Base-by-base conservation (phyloP, 164 flowering plant genomes). In the Annona cherimola region DNA sequence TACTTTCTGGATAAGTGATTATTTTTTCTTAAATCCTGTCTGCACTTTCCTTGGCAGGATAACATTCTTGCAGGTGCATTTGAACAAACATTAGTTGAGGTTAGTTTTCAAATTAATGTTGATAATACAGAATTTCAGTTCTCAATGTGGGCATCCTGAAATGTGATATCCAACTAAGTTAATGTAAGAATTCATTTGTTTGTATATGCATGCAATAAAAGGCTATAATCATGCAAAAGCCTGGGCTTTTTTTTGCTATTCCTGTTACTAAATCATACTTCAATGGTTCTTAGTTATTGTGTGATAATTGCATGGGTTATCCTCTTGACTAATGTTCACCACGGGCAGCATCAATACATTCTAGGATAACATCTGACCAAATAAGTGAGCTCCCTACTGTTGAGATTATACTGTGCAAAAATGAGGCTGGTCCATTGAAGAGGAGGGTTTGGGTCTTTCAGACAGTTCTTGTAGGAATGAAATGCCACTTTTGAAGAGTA, bases 31-130 rank as follows among this genome's bases (percentile, higher is more conserved):
- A 11, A 46, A 39, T 20, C n/a, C 11, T 8, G 65, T 1, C 68
- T 26, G 59, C 6, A 5, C 62, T 70, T 76, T 66, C 54, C 80
- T 74, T 80, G 45, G 75, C 73, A 96, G 99, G 98, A 96, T 77
- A 96, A 96, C 71, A 91, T 96, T 76, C 85, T 96, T n/a, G 86
- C 95, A 6, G 67, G 85, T 73, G 98, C 94, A 73, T 96, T 96
- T 78, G 96, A 90, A 79, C 92, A 96, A 84, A 93, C 98, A 55
- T 88, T 96, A 61, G 97, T 96, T 66, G 91, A 96, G 97, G 99
- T 96, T 78, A 63, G 79, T 73, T 6, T 40, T 55, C 45, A 55
- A 40, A 64, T 64, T 35, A 5, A 11, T 64, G 67, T 50, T 3
- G 57, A 50, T 50, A 9, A 9, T 16, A 11, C 57, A 50, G 9